Evolutionary conservation across 306 rosid species (phyloP), one percentile per base, ranked within the genome.

Genomic region (Cicer judaicum): DNA sequence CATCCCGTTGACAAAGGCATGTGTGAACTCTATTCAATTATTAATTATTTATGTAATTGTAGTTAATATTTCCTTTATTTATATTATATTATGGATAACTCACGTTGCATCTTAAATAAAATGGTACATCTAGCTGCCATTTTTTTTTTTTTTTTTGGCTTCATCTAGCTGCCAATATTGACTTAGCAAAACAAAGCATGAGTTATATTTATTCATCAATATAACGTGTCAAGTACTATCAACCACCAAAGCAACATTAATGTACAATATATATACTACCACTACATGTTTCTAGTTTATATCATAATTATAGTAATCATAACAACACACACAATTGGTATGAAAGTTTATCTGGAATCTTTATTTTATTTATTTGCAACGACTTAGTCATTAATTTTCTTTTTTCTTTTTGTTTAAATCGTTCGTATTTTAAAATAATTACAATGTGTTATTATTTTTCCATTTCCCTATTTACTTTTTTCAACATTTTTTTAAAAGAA

Each of bases 91-190:
- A 39, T 60, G 43, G 13, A 48, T 69, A 57, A 24, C 36, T 2
- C 81, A 49, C 38, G 57, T 14, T 78, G 78, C 40, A 61, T 56
- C 21, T n/a, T 76, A 43, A 15, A 8, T 43, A 68, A 75, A 64
- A 41, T 65, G 46, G 44, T 53, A 13, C 5, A 18, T 47, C 34
- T 57, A 40, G 65, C 24, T 7, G 72, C 15, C 47, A 40, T 6
- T 40, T 78, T 67, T 40, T 70, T 67, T 24, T 24, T 24, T 24
- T 24, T 24, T 24, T 2, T 24, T 24, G 34, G 34, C 34, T 24
- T 3, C 4, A 38, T 47, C 34, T 57, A 40, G 65, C 24, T 7
- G 72, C 15, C 47, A 21, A 9, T 78, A 55, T 62, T 63, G 71
- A 70, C 77, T 12, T n/a, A 50, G 8, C 6, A 78, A 70, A 70